Base-by-base conservation (phyloP, 176 grass and related monocot genomes). In the Aegilops longissima region DNA sequence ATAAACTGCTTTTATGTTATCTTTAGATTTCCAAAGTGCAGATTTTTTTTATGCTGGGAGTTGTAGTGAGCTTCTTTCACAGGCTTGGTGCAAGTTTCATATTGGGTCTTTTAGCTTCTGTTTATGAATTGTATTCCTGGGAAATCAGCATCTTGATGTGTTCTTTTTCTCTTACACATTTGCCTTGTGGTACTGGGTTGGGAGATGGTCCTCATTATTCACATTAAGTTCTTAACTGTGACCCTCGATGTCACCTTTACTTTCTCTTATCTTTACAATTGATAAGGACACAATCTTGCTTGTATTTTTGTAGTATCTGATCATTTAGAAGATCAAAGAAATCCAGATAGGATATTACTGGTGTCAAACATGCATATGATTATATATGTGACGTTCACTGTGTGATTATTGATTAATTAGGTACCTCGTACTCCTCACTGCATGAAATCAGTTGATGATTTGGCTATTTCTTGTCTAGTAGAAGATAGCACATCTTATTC, bases 121-220 rank as follows among this genome's bases (percentile, higher is more conserved):
- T 45, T 73, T 6, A 39, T 25, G 5, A 25, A 73, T 45, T 6
- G 7, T 25, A 44, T 73, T 39, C 5, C 38, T 73, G 21, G 12
- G n/a, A 73, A 73, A 73, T 14, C 38, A 73, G 13, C 70, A 73
- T 73, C n/a, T 73, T 45, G 25, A 73, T 73, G 21, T 8, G 70
- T 44, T 10, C 2, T 44, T 11, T 73, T 73, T 5, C n/a, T 73
- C 39, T 14, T 44, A 45, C 21, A 72, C 3, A 42, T 12, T 42
- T 73, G 1, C 23, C 20, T 38, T 72, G 70, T 72, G 66, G 66
- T 18, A 33, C 30, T 68, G 66, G 12, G 6, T 68, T 68, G 29
- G 27, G 66, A 69, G 16, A 35, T 69, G 14, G 8, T 71, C 18
- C 38, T 20, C 35, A 20, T 40, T n/a, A 71, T 5, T 44, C 10